Evolutionary conservation across 75 land plant genomes (phyloP), one percentile per base, ranked within the genome.

Genomic region (Cupressus sempervirens): DNA sequence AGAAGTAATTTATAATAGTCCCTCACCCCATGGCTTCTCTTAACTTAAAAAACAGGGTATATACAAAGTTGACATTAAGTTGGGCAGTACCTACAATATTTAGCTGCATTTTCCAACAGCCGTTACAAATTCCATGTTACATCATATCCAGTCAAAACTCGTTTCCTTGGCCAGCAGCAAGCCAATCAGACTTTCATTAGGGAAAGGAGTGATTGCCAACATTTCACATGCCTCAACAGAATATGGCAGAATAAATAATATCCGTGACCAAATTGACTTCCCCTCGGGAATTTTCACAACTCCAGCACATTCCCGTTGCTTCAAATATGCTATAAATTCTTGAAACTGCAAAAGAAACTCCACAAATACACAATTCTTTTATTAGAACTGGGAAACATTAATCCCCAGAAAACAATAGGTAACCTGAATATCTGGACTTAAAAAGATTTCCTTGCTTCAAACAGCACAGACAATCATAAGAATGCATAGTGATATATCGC

Each of bases 301-400:
- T 84, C 99, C 99, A 18, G 96, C 96, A 92, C 98, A 94, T 32
- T 95, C 98, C 85, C 98, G 88, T 84, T 97, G 98, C 90, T 91
- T 97, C 90, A 97, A 84, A 88, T 97, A 97, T 77, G 94, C 79
- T 41, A 92, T 88, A 87, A 97, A 97, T 86, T 97, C 98, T 84
- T 92, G 91, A 86, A 95, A 92, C 99, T 97, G 96, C 90, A 91
- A 4, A 83, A 83, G 4, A 74, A 83, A 77, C 14, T 34, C 45
- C 20, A 76, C 9, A 41, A 73, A n/a, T 13, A 6, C n/a, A 46
- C 26, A 30, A 16, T 20, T 75, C n/a, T 32, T 41, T 35, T 7
- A 56, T 16, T 9, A 80, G 56, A 30, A 40, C 18, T 32, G 46
- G 35, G 32, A 34, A 14, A 73, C 29, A 72, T 65, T 29, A 29